Conservation (phyloP, 2,329 filamentous ascomycete species). For the Fusarium secorum region DNA sequence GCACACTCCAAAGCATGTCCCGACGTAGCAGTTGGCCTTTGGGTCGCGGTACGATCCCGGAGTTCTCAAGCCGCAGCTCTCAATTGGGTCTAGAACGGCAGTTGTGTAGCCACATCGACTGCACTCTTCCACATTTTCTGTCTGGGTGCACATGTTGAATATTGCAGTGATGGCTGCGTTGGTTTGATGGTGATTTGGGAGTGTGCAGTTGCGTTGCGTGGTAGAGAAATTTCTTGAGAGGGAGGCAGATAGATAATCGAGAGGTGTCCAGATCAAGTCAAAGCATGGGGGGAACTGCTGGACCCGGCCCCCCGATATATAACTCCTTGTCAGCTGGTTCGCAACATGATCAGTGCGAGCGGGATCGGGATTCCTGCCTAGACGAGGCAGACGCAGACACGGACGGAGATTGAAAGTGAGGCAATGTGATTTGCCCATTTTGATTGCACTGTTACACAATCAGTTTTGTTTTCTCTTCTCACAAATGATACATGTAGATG, state of each 20-base stretch:
- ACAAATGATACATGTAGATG: slow-evolving; percentile 11
- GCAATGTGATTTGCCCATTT: slow-evolving; percentile 25
- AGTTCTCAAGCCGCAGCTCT: slow-evolving; percentile 19
- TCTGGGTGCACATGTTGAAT: slow-evolving; percentile 26
- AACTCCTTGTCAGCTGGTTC: slow-evolving; percentile 26
- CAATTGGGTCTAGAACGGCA: slow-evolving; percentile 11
- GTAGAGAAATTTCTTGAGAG: not conserved
- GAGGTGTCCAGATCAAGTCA: not conserved
- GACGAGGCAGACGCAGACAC: slow-evolving; percentile 15
- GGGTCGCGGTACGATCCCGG: slow-evolving; percentile 11
- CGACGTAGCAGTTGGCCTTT: slow-evolving; percentile 5
- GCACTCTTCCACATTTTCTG: slow-evolving; percentile 28
- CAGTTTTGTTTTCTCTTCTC: not conserved
- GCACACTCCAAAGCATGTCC: slow-evolving; percentile 23
- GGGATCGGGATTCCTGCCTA: slow-evolving; percentile 19
- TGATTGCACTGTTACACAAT: slow-evolving; percentile 16
- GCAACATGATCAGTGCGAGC: slow-evolving; percentile 22
- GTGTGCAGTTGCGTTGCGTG: not conserved
- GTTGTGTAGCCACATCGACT: slow-evolving; percentile 7
- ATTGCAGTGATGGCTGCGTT: not conserved
- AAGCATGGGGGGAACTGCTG: slow-evolving; percentile 3
- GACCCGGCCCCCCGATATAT: slow-evolving; percentile 18
- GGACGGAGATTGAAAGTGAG: slow-evolving; percentile 3
- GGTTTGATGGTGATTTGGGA: not conserved
- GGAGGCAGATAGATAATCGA: not conserved